phyloP scores from a whole-genome alignment of 139 green algal species.

The Mesotaenium endlicherianum region DNA sequence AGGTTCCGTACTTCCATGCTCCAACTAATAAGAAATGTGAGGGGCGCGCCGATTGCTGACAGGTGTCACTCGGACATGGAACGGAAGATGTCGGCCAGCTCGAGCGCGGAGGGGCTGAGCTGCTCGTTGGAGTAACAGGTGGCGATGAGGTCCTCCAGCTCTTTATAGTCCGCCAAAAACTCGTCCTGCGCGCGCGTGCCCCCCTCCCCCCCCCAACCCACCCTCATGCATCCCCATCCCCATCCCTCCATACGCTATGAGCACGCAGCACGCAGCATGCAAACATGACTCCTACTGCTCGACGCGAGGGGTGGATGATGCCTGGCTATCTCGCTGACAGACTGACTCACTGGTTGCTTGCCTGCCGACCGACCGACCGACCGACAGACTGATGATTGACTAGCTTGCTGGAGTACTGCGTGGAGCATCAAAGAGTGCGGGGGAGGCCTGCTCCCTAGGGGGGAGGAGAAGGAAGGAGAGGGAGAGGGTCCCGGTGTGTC shows the following conservation, averaged over 20 bases:
- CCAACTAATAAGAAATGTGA: no score
- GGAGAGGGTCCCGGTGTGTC: not conserved
- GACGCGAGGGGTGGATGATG: not conserved
- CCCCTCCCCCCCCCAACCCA: not conserved
- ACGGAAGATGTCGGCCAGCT: slow-evolving; percentile 21
- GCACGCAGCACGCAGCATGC: not conserved
- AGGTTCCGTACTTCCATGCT: not conserved
- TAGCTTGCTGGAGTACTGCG: not conserved
- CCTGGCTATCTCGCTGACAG: no score
- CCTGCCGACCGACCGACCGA: not conserved
- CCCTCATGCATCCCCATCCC: not conserved
- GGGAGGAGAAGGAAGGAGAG: not conserved
- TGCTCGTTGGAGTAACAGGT: slow-evolving; percentile 30
- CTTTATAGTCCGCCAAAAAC: slow-evolving; percentile 14
- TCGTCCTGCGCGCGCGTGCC: not conserved
- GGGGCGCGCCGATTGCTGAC: no score
- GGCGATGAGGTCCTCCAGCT: slow-evolving; percentile 21
- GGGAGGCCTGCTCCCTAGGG: not conserved
- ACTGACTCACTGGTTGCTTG: no score
- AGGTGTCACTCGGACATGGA: not conserved
- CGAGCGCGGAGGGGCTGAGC: slow-evolving; percentile 10
- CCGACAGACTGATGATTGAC: not conserved
- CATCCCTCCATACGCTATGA: not conserved
- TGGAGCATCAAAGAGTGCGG: not conserved
- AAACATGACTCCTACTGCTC: not conserved